Evolutionary conservation across 108 stramenopile genomes (phyloP), one percentile per base, ranked within the genome.

Genomic region (Cyclotella choctawhatcheeana): DNA sequence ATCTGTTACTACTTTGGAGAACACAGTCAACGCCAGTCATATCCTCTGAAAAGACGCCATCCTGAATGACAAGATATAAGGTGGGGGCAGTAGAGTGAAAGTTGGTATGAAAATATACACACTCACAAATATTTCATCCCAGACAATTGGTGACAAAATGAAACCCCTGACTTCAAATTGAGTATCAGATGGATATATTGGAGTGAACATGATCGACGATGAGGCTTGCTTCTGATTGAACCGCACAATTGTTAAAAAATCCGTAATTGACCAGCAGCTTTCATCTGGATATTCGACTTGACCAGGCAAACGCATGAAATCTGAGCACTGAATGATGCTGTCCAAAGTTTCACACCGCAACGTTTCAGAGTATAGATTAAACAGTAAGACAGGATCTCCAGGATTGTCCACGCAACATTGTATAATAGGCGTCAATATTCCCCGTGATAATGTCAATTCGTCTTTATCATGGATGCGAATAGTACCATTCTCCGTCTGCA

Each of bases 21-120:
- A 83, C 76, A 31, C 52, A 32, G 40, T 77, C 33, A 43, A 83
- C 55, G 14, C 82, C 76, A 72, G 37, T 56, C 27, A 77, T 65
- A 48, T 78, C 63, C 18, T 35, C n/a, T 58, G 64, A 44, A 67
- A 83, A 83, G 26, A 45, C 68, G 35, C 18, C 18, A n/a, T 48
- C 47, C 47, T 48, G 8, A 48, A n/a, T n/a, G 47, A 48, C 4
- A n/a, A 10, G n/a, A 10, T 4, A n/a, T n/a, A n/a, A 48, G 18
- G 4, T 48, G 8, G 18, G 4, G 47, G 4, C 18, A n/a, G 47
- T n/a, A 4, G 17, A n/a, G 8, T 48, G 18, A 40, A 40, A 40
- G 37, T 40, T 40, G 37, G 37, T 12, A 40, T 40, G n/a, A 4
- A 10, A 48, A 48, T 4, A 48, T 48, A 48, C 6, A 40, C 12